Evolutionary conservation across 2,329 filamentous ascomycete species (phyloP).

Genomic region (Hymenoscyphus fructigenus): DNA sequence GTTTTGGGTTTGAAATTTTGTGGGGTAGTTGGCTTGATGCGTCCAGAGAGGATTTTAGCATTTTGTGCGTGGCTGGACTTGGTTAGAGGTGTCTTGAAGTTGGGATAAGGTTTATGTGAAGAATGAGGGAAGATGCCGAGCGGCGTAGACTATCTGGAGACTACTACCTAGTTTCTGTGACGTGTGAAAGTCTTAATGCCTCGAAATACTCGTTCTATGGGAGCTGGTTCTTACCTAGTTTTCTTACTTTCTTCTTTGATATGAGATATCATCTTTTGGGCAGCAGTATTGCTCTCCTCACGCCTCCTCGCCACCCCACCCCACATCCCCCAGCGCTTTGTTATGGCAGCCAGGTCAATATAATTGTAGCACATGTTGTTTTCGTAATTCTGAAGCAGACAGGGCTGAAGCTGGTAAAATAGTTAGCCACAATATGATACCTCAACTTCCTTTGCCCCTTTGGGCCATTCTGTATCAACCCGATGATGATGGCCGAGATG

Average conservation of each 20-base stretch:
- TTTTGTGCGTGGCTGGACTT: not conserved
- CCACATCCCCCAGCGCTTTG: not conserved
- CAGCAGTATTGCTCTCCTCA: not conserved
- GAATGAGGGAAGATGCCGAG: no score
- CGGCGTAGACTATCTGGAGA: no score
- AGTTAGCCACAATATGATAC: not conserved
- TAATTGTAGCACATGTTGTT: not conserved
- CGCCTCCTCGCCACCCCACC: not conserved
- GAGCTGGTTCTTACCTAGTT: not conserved
- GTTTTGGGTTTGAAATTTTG: not conserved
- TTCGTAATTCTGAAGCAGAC: no score
- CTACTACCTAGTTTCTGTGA: not conserved
- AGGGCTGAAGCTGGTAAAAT: not conserved
- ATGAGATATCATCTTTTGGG: constrained; percentile 2
- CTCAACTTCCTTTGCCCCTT: not conserved
- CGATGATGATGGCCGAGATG: not conserved
- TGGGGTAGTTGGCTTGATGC: not conserved
- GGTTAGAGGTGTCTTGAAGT: not conserved
- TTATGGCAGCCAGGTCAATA: not conserved
- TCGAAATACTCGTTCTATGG: not conserved
- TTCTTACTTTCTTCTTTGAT: not conserved
- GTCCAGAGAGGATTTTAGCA: not conserved
- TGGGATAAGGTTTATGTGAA: not conserved
- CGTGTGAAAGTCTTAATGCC: not conserved
- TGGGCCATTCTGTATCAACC: not conserved